phyloP scores from a whole-genome alignment of 441 rosid genomes.

The Dalechampia spathulata region DNA sequence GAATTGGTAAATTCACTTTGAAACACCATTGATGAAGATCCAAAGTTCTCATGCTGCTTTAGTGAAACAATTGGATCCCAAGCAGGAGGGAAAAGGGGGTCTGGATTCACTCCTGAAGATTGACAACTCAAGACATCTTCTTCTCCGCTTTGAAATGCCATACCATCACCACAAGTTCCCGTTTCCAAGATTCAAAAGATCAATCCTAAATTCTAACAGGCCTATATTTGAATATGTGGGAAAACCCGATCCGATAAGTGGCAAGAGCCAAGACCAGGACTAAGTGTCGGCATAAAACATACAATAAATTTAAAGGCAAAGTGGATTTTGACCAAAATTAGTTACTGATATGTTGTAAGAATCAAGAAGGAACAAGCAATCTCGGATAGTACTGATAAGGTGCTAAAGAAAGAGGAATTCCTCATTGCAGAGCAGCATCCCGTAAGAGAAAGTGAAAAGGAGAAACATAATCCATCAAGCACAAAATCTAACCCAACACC shows the following conservation, averaged over 20 bases:
- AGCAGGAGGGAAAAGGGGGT: constrained; percentile 59
- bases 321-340: constrained; percentile 42
- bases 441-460: constrained; percentile 37
- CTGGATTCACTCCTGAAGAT: constrained; percentile 34
- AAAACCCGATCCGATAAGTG: constrained; percentile 14
- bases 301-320: constrained; percentile 22
- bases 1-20: constrained; percentile 45
- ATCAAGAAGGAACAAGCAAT: constrained; percentile 50
- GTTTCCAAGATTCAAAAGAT: constrained; percentile 34
- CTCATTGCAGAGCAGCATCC: constrained; percentile 44
- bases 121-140: constrained; percentile 31
- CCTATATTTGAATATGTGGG: constrained; percentile 13
- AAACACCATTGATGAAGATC: constrained; percentile 45
- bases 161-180: constrained; percentile 47
- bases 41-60: constrained; percentile 35
- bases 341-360: constrained; percentile 61
- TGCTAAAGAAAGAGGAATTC: constrained; percentile 42
- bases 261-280: constrained; percentile 14
- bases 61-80: constrained; percentile 72
- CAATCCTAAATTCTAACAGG: constrained; percentile 23
- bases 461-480: constrained; percentile 45
- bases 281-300: constrained; percentile 25
- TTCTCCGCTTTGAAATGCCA: constrained; percentile 42
- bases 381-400: constrained; percentile 38
- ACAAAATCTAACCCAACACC: constrained; percentile 56